Evolutionary conservation across 805 yeast species (phyloP), one percentile per base, ranked within the genome.

Genomic region (Saccharomycopsis vini): DNA sequence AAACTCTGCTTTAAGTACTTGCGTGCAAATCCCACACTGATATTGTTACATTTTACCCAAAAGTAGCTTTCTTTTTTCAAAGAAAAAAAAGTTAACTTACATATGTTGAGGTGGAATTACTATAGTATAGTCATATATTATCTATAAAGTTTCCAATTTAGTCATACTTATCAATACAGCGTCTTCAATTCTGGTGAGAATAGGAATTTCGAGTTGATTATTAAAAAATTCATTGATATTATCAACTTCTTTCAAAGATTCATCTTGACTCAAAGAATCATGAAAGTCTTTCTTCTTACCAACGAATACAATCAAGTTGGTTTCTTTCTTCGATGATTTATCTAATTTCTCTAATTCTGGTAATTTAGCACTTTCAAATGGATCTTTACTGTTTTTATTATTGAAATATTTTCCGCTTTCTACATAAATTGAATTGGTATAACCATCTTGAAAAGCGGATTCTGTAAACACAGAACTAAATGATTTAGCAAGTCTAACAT

Each of bases 391-490:
- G 13, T 56, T 56, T 10, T 58, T 57, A 36, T 67, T 60, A 28
- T 56, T 57, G 55, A 70, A 77, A 56, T 71, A 82, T 47, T 80
- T 84, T 23, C 86, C 87, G 54, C 86, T 69, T 46, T 78, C 75
- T 21, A 79, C 72, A 61, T 73, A 82, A 2, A 81, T 56, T 2
- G 87, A 71, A 52, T 73, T 76, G 0, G 81, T 68, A 58, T 88
- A 88, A 0, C 95, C 95, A 3, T 69, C 72, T 2, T 75, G 71
- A 45, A 68, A 69, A 2, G 79, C 66, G 38, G 83, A 70, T 54
- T 83, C 84, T 13, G 92, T 79, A 61, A 85, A 88, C 0, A 88
- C 60, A 4, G 77, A 64, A 34, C 77, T 72, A 54, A 87, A 77
- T 4, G 65, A 56, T 42, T 68, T 66, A 2, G 83, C 85, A 9